These are phyloP conservation scores for Pseudonitzschia delicatissima DNA, from an alignment of 108 stramenopile genomes.

Conservation along the genomic window DNA sequence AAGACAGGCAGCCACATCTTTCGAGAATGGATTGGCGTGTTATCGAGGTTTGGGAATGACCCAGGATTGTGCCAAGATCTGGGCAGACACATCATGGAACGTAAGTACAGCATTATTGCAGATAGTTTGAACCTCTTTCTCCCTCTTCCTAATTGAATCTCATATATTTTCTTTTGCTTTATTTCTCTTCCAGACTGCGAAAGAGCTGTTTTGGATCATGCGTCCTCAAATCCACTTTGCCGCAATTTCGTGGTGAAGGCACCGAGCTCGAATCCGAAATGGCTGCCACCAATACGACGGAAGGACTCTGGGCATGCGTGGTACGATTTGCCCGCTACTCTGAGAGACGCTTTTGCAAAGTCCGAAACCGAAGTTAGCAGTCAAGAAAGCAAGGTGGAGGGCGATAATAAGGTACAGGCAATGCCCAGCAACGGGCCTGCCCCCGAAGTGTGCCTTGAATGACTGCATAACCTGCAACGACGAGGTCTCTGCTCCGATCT, in stretches of 20 bases:
- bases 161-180: background rate
- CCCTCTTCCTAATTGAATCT: background rate
- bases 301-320: background rate
- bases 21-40: constrained; percentile 30
- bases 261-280: background rate
- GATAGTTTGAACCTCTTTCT: background rate
- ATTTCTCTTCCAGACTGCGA: background rate
- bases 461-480: constrained; percentile 54
- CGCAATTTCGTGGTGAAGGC: background rate
- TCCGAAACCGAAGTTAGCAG: background rate
- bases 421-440: constrained; percentile 39
- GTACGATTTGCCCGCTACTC: background rate
- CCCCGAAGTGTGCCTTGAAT: constrained; percentile 41
- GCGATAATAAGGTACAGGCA: too few species aligned
- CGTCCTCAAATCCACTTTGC: constrained; percentile 13
- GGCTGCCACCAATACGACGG: too few species aligned
- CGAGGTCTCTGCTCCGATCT: constrained; percentile 33
- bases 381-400: too few species aligned
- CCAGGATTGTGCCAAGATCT: constrained; percentile 33
- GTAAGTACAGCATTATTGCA: background rate
- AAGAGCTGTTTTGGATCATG: constrained; percentile 17
- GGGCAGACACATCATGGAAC: constrained; percentile 28
- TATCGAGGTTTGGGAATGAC: constrained; percentile 32
- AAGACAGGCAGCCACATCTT: constrained; percentile 1
- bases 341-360: background rate